Evolutionary conservation across 1,284 basidiomycete genomes (phyloP).

Genomic region (Waitea zeae): DNA sequence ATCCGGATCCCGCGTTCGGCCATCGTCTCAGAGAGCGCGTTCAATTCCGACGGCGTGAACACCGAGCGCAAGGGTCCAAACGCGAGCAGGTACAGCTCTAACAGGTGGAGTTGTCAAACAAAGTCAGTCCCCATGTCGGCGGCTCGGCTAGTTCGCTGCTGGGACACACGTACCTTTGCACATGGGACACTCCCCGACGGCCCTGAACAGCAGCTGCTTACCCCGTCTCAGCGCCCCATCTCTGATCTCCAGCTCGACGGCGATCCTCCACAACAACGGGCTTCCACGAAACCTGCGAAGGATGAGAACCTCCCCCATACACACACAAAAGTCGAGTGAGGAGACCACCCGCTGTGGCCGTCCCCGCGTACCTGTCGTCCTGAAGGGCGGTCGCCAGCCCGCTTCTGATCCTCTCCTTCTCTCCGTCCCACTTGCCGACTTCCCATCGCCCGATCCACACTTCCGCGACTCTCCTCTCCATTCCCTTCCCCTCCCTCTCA

Average conservation of each 20-base stretch:
- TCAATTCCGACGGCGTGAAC: conserved; percentile 54
- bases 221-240: conserved; percentile 42
- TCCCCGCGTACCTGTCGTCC: conserved; percentile 43
- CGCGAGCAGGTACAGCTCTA: conserved; percentile 79
- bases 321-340: conserved; percentile 3
- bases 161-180: conserved; percentile 41
- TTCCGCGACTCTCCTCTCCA: conserved; percentile 42
- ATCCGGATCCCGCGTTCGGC: conserved; percentile 67
- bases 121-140: conserved; percentile 6
- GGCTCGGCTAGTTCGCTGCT: conserved; percentile 1
- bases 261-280: conserved; percentile 60
- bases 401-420: conserved; percentile 51
- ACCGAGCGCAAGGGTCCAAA: conserved; percentile 58
- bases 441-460: conserved; percentile 72
- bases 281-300: conserved; percentile 45
- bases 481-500: conserved; percentile 31
- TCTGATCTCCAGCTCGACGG: conserved; percentile 70
- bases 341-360: conserved; percentile 1
- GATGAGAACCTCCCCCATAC: background rate
- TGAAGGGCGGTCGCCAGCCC: conserved; percentile 44
- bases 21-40: conserved; percentile 60
- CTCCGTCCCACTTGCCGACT: conserved; percentile 44
- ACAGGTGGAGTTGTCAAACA: conserved; percentile 5
- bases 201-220: conserved; percentile 67
- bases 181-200: conserved; percentile 68